A percentile compares a stretch with the other conserved stretches of the same genome.
Evolutionary conservation across 208 protist genomes (phyloP).

Genomic region (Phytomonas serpens): DNA sequence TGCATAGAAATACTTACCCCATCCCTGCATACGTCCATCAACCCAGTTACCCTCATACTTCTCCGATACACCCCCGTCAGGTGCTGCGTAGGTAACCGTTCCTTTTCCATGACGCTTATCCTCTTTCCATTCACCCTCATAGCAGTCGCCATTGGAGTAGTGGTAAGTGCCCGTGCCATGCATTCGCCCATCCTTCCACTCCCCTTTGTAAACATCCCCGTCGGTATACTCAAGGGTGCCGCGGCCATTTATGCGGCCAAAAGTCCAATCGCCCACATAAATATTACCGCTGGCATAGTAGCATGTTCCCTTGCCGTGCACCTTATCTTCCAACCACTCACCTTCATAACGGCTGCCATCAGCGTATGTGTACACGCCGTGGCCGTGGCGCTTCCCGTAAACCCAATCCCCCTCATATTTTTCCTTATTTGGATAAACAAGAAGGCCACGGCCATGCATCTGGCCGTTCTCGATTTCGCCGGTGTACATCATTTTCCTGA

Average conservation of each 20-base stretch:
- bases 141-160: constrained; percentile 86
- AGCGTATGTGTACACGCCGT: constrained; percentile 89
- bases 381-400: constrained; percentile 91
- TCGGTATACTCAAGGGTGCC: constrained; percentile 85
- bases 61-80: constrained; percentile 88
- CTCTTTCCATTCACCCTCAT: constrained; percentile 92
- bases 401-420: constrained; percentile 93
- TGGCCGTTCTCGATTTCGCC: constrained; percentile 94
- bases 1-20: constrained; percentile 91
- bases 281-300: constrained; percentile 86
- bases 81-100: constrained; percentile 80
- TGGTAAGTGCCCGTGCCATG: constrained; percentile 88
- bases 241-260: constrained; percentile 88
- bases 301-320: constrained; percentile 90
- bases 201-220: constrained; percentile 89
- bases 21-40: constrained; percentile 92
- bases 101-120: constrained; percentile 92
- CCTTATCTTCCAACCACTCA: constrained; percentile 93
- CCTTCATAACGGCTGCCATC: constrained; percentile 90
- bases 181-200: constrained; percentile 93
- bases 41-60: constrained; percentile 94
- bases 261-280: constrained; percentile 87
- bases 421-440: constrained; percentile 93
- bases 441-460: constrained; percentile 93
- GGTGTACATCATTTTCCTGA: constrained; percentile 90